A percentile compares a stretch with the other conserved stretches of the same genome.
These are phyloP conservation scores for Sphagnum fallax DNA, from an alignment of 228 moss, liverwort and hornwort species.

Conservation along the genomic window DNA sequence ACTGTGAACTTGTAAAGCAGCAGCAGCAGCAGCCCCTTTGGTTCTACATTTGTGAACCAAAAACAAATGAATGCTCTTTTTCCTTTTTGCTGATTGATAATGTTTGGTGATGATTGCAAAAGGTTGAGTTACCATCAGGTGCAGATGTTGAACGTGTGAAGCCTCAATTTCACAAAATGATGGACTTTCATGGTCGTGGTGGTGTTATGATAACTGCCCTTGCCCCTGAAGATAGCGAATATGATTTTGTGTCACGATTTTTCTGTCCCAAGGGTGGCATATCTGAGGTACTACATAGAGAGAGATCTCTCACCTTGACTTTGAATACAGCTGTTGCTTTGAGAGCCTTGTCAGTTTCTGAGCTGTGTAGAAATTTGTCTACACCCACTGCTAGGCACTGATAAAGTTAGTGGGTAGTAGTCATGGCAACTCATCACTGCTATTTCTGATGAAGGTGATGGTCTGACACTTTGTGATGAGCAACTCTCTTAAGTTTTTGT, in stretches of 20 bases:
- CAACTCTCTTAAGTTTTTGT: too few species aligned
- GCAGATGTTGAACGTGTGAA: slow-evolving; percentile 42
- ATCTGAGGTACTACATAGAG: slow-evolving; percentile 33
- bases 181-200: slow-evolving; percentile 56
- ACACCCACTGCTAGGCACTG: not conserved
- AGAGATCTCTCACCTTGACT: too few species aligned
- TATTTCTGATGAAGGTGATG: too few species aligned
- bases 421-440: too few species aligned
- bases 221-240: slow-evolving; percentile 51
- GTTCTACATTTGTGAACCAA: not conserved
- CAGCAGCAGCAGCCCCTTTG: not conserved
- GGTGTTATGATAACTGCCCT: slow-evolving; percentile 71
- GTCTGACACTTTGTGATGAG: too few species aligned
- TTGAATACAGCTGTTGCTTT: too few species aligned
- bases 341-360: too few species aligned
- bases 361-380: not conserved
- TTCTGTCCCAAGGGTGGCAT: slow-evolving; percentile 69
- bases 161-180: slow-evolving; percentile 48
- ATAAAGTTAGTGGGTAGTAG: too few species aligned
- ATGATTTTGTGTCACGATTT: slow-evolving; percentile 71
- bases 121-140: slow-evolving; percentile 41
- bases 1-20: not conserved
- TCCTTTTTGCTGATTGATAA: not conserved
- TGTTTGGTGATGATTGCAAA: not conserved
- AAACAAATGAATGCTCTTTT: not conserved